These are phyloP conservation scores for Cercospora citrullina DNA, from an alignment of 2,329 filamentous ascomycete genomes.

Conservation along the genomic window DNA sequence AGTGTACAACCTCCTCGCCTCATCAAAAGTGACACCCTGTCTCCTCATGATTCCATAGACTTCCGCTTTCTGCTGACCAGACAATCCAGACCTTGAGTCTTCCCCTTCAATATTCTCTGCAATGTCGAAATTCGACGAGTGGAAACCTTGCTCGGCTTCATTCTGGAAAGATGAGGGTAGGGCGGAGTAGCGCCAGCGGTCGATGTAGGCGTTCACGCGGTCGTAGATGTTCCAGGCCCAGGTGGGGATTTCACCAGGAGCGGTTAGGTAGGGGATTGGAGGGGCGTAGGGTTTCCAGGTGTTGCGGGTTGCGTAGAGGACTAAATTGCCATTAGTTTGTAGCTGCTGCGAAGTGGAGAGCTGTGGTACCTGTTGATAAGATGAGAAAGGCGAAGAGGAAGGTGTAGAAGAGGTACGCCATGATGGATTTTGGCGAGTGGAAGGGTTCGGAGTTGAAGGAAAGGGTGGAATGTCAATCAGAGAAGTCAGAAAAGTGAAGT, in stretches of 20 bases:
- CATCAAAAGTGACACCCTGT: slow-evolving; percentile 79
- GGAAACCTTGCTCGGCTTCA: slow-evolving; percentile 86
- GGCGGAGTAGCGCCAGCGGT: slow-evolving; percentile 65
- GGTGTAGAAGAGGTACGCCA: slow-evolving; percentile 80
- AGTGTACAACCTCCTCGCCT: slow-evolving; percentile 82
- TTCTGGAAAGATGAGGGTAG: slow-evolving; percentile 72
- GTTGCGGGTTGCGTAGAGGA: slow-evolving; percentile 76
- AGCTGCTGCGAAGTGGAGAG: no score
- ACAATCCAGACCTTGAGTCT: slow-evolving; percentile 77
- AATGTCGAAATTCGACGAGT: slow-evolving; percentile 80
- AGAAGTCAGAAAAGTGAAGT: not conserved
- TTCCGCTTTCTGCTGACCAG: slow-evolving; percentile 76
- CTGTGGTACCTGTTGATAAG: slow-evolving; percentile 62
- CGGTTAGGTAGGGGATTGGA: slow-evolving; percentile 53
- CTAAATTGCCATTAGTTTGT: slow-evolving; percentile 41
- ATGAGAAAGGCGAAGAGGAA: slow-evolving; percentile 71
- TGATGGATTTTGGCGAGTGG: slow-evolving; percentile 40
- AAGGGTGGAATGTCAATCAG: not conserved
- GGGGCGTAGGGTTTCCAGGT: slow-evolving; percentile 74
- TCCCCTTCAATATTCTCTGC: slow-evolving; percentile 74
- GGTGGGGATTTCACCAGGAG: slow-evolving; percentile 51
- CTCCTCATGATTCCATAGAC: slow-evolving; percentile 90
- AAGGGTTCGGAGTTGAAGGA: not conserved
- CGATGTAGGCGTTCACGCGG: slow-evolving; percentile 41
- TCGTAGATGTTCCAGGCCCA: slow-evolving; percentile 54